Percentiles rank a stretch among this genome's conserved stretches.
Conservation (phyloP, 208 protist genomes). For the Borovskyia barvae region DNA sequence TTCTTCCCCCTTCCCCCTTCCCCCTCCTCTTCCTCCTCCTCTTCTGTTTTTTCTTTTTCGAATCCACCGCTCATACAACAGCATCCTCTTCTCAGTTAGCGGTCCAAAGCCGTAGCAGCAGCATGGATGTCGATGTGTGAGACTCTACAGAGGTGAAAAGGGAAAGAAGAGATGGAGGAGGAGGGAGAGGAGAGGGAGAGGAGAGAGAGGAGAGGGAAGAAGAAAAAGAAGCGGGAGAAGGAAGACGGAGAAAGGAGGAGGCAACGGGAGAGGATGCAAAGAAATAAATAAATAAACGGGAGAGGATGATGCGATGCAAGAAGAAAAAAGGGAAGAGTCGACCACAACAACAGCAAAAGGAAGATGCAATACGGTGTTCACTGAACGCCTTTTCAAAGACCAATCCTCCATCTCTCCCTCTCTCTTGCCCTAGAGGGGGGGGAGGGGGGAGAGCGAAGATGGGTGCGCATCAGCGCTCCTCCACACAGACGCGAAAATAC, state of each 20-base stretch:
- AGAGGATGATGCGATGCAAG: conserved; percentile 1
- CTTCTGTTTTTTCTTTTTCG: no score
- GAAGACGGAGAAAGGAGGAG: background rate
- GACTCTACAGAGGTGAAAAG: background rate
- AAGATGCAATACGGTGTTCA: background rate
- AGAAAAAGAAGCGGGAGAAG: conserved; percentile 1
- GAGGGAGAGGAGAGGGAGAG: background rate
- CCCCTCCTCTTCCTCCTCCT: no score
- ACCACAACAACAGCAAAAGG: conserved; percentile 18
- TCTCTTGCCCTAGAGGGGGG: no score
- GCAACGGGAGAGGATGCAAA: conserved; percentile 4
- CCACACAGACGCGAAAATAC: background rate
- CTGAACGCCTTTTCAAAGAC: conserved; percentile 1
- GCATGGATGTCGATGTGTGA: background rate
- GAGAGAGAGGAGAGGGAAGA: background rate
- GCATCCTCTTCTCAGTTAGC: no score
- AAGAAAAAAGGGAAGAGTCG: conserved; percentile 19
- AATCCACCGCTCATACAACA: no score
- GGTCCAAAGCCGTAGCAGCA: no score
- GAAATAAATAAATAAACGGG: conserved; percentile 10
- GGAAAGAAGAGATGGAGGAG: background rate
- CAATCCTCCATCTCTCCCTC: no score
- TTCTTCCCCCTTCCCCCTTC: no score
- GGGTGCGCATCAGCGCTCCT: background rate
- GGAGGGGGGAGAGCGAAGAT: background rate